Percentiles rank a stretch among this genome's conserved stretches.
Evolutionary conservation across 2,329 filamentous ascomycete species (phyloP).

Genomic region (Phaeophleospora eucalypticola): DNA sequence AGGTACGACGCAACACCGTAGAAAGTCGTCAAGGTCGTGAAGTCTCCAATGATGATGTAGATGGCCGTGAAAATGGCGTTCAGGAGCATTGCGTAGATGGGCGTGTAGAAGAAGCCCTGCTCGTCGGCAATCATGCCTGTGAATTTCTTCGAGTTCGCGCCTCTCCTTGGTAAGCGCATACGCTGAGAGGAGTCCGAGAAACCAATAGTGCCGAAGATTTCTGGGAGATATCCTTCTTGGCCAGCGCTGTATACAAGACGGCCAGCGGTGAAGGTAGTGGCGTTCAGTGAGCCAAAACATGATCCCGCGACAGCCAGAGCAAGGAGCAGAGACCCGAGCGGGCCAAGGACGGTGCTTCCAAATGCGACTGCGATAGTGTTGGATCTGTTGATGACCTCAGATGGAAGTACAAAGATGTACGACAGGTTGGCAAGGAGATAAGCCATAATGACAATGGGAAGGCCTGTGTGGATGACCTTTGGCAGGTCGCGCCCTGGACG

Average conservation of each 20-base stretch:
- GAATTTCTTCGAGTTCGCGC: conserved; percentile 51
- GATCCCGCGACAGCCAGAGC: conserved; percentile 86
- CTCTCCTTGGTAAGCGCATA: conserved; percentile 39
- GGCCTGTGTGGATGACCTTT: conserved; percentile 90
- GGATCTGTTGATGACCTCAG: conserved; percentile 72
- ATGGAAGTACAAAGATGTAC: conserved; percentile 90
- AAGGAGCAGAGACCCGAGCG: conserved; percentile 73
- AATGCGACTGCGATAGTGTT: conserved; percentile 98
- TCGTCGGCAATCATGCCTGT: conserved; percentile 69
- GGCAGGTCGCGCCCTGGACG: conserved; percentile 87
- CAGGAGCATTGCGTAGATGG: conserved; percentile 83
- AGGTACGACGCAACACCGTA: conserved; percentile 96
- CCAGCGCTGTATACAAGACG: conserved; percentile 90
- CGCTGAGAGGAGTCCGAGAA: conserved; percentile 46
- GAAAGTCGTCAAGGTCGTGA: conserved; percentile 87
- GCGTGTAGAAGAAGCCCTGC: conserved; percentile 82
- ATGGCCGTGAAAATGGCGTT: conserved; percentile 69
- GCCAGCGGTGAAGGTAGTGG: conserved; percentile 87
- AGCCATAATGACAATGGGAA: conserved; percentile 85
- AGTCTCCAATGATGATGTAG: conserved; percentile 86
- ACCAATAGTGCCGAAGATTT: conserved; percentile 78
- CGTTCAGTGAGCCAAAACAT: conserved; percentile 93
- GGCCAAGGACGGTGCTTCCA: conserved; percentile 82
- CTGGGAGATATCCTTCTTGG: conserved; percentile 89
- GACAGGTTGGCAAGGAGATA: conserved; percentile 89